These are phyloP conservation scores for Penicillium sp. DNA, from an alignment of 2,329 filamentous ascomycete genomes.

Conservation along the genomic window DNA sequence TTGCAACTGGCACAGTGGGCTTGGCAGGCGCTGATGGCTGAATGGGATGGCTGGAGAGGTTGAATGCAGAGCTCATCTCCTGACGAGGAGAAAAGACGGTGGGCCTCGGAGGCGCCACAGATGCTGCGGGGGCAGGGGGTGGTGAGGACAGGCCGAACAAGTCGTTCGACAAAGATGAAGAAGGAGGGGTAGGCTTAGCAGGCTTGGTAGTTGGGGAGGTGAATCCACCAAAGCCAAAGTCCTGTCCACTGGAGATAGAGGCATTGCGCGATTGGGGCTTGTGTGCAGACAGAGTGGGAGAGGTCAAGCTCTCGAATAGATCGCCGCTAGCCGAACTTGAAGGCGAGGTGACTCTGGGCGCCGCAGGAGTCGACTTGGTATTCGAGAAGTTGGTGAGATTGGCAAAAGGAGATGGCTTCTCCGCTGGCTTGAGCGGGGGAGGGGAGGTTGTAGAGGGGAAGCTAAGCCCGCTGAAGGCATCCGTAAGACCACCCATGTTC, in stretches of 20 bases:
- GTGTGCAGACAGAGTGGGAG: slow-evolving; percentile 61
- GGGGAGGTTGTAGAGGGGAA: slow-evolving; percentile 60
- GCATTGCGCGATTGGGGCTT: slow-evolving; percentile 53
- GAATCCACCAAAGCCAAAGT: slow-evolving; percentile 71
- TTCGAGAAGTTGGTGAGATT: slow-evolving; percentile 62
- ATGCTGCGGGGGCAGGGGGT: slow-evolving; percentile 48
- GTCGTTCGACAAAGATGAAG: slow-evolving; percentile 69
- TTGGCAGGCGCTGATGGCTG: slow-evolving; percentile 50
- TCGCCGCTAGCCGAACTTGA: slow-evolving; percentile 68
- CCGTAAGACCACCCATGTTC: slow-evolving; percentile 70
- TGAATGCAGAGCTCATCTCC: slow-evolving; percentile 74
- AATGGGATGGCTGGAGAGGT: slow-evolving; percentile 66
- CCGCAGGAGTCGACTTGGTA: slow-evolving; percentile 52
- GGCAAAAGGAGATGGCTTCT: slow-evolving; percentile 70
- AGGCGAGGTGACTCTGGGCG: slow-evolving; percentile 57
- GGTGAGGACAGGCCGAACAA: slow-evolving; percentile 76
- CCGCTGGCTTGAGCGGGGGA: slow-evolving; percentile 42
- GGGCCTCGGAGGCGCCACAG: slow-evolving; percentile 53
- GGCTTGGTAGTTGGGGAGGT: slow-evolving; percentile 52
- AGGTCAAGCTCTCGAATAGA: slow-evolving; percentile 77
- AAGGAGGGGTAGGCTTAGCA: slow-evolving; percentile 55
- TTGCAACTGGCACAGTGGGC: slow-evolving; percentile 52
- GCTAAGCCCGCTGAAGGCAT: slow-evolving; percentile 77
- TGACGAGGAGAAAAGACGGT: slow-evolving; percentile 47
- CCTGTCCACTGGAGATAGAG: slow-evolving; percentile 64